A percentile compares a stretch with the other conserved stretches of the same genome.
Conservation (phyloP, 1,139 yeast species). For the Candida dubliniensis region DNA sequence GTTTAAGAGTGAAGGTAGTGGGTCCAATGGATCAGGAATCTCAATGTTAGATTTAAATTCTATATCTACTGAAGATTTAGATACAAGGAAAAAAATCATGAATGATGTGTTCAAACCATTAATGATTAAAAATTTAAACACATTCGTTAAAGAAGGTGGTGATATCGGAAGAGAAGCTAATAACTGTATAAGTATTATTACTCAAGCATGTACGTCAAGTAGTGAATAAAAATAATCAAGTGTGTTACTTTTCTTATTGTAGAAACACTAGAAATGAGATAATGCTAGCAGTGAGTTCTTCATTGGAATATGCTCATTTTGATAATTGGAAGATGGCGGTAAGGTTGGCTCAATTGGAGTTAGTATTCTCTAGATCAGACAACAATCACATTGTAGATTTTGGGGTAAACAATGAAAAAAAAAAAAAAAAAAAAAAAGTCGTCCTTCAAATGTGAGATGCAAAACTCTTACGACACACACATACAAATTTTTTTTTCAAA, state of each 20-base stretch:
- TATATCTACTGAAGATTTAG: constrained; percentile 54
- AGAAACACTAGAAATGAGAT: neutral
- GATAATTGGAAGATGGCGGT: too few species aligned
- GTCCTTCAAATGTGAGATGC: too few species aligned
- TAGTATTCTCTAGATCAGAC: too few species aligned
- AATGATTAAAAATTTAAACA: constrained; percentile 51
- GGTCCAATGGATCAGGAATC: constrained; percentile 26
- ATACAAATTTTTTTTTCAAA: neutral
- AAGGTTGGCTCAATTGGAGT: too few species aligned
- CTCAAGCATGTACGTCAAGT: constrained; percentile 1
- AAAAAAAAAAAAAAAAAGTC: too few species aligned
- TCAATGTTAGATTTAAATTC: constrained; percentile 32
- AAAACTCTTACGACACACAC: neutral
- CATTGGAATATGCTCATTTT: too few species aligned
- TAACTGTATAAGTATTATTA: constrained; percentile 20
- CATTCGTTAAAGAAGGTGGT: constrained; percentile 69
- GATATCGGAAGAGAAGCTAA: constrained; percentile 66
- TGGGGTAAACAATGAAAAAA: too few species aligned
- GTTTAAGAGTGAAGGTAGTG: constrained; percentile 6
- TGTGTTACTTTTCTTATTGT: neutral
- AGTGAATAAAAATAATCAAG: neutral
- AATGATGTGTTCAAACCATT: constrained; percentile 53
- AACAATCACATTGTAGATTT: too few species aligned
- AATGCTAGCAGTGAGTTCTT: too few species aligned
- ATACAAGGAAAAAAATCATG: constrained; percentile 59